These are phyloP conservation scores for Penicillium fimorum DNA, from an alignment of 495 filamentous ascomycete species.

Conservation along the genomic window DNA sequence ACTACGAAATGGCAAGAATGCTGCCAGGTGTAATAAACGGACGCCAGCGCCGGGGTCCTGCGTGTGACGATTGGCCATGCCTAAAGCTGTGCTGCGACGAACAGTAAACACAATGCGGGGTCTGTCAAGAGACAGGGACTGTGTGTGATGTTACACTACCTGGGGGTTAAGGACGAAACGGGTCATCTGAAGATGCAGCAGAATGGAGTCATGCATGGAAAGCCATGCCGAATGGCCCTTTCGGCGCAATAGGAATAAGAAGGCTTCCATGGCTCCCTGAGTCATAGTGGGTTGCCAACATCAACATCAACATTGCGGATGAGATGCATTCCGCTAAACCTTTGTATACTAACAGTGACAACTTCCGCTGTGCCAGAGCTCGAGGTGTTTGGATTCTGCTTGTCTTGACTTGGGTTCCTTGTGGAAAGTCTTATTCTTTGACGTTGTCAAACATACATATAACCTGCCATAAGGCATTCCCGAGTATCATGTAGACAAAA, in stretches of 20 bases:
- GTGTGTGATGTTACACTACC: constrained; percentile 48
- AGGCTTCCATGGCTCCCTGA: background rate
- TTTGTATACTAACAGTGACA: background rate
- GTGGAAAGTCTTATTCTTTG: background rate
- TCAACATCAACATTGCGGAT: background rate
- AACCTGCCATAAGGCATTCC: background rate
- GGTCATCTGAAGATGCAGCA: constrained; percentile 52
- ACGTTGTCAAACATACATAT: background rate
- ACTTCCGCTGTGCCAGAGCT: background rate
- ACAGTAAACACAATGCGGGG: constrained; percentile 48
- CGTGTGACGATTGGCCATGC: constrained; percentile 45
- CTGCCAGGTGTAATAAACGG: background rate
- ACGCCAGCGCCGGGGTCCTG: constrained; percentile 12
- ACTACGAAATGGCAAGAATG: background rate
- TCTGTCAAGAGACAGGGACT: constrained; percentile 49
- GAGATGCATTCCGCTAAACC: background rate
- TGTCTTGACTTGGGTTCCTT: background rate
- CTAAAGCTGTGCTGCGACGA: constrained; percentile 51
- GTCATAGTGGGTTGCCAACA: background rate
- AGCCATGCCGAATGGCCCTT: constrained; percentile 7
- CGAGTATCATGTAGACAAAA: background rate
- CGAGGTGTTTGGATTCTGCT: background rate
- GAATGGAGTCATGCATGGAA: constrained; percentile 8
- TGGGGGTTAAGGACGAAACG: constrained; percentile 50
- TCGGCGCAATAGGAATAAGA: background rate